These are phyloP conservation scores for Fagopyrum homotropicum DNA, from an alignment of 148 eudicot species.

Conservation along the genomic window DNA sequence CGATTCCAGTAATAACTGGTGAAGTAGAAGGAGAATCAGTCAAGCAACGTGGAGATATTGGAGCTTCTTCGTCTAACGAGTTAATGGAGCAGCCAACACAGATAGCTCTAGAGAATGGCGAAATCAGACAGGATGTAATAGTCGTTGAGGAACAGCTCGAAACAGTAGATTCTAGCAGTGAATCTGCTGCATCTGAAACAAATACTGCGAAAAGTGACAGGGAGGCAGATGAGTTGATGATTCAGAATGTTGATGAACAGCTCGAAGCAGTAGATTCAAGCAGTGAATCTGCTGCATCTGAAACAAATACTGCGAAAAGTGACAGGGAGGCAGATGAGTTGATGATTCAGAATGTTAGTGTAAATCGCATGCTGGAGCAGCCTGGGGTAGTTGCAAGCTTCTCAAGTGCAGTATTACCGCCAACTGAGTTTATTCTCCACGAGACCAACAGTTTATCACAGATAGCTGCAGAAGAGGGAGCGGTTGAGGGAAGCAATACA, in stretches of 20 bases:
- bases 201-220: background rate
- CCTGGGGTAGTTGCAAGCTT: conserved; percentile 13
- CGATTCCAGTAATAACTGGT: conserved; percentile 10
- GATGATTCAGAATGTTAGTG: background rate
- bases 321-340: conserved; percentile 12
- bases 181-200: background rate
- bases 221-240: conserved; percentile 14
- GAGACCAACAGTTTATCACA: conserved; percentile 17
- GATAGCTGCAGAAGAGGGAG: background rate
- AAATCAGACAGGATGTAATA: conserved; percentile 3
- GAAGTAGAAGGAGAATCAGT: conserved; percentile 19
- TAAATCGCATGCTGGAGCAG: conserved; percentile 17
- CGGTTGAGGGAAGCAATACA: background rate
- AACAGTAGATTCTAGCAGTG: background rate
- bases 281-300: conserved; percentile 1
- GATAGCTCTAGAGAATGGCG: background rate
- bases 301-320: background rate
- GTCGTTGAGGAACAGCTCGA: background rate
- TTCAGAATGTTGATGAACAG: conserved; percentile 1
- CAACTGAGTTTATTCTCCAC: conserved; percentile 15
- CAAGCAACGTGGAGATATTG: conserved; percentile 1
- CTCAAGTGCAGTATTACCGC: conserved; percentile 5
- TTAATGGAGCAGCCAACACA: background rate
- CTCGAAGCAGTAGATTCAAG: background rate
- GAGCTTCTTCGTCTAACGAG: conserved; percentile 3